phyloP scores from a whole-genome alignment of 1,284 basidiomycete genomes.

The Marasmius tenuissimus region DNA sequence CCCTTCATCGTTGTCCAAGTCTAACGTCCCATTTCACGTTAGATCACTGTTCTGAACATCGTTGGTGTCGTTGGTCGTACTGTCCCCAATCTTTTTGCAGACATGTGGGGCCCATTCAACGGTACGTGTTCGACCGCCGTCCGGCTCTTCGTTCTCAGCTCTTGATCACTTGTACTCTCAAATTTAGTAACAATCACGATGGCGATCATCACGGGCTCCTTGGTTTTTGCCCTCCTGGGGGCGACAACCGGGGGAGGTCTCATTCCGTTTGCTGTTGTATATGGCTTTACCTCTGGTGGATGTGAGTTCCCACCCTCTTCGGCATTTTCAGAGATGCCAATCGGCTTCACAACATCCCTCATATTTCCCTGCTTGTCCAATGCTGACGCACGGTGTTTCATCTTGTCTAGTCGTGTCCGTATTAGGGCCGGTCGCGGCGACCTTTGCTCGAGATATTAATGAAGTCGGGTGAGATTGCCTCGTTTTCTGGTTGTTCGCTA shows the following conservation, averaged over 20 bases:
- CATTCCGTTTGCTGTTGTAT: conserved; percentile 26
- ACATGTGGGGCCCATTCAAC: conserved; percentile 36
- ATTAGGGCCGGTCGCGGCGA: conserved; percentile 17
- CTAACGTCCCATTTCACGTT: conserved; percentile 9
- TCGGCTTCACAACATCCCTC: not conserved
- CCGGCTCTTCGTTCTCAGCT: not conserved
- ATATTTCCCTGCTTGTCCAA: not conserved
- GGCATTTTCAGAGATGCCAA: not conserved
- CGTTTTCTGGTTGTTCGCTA: not conserved
- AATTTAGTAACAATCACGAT: conserved; percentile 16
- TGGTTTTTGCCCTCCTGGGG: conserved; percentile 26
- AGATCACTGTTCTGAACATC: conserved; percentile 38
- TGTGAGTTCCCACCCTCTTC: conserved; percentile 5
- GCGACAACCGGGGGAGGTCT: conserved; percentile 19
- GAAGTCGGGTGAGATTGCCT: conserved; percentile 19
- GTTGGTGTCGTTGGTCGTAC: conserved; percentile 41
- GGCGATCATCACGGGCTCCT: conserved; percentile 13
- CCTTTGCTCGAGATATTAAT: conserved; percentile 16
- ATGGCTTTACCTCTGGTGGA: conserved; percentile 28
- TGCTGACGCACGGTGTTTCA: not conserved
- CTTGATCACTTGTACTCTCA: not conserved
- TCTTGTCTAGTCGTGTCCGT: conserved; percentile 13
- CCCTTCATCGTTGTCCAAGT: not conserved
- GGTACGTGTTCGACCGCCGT: conserved; percentile 19
- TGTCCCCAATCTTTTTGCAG: conserved; percentile 37